A percentile compares a stretch with the other conserved stretches of the same genome.
Evolutionary conservation across 2,329 filamentous ascomycete species (phyloP).

Genomic region (Hymenoscyphus scutula): DNA sequence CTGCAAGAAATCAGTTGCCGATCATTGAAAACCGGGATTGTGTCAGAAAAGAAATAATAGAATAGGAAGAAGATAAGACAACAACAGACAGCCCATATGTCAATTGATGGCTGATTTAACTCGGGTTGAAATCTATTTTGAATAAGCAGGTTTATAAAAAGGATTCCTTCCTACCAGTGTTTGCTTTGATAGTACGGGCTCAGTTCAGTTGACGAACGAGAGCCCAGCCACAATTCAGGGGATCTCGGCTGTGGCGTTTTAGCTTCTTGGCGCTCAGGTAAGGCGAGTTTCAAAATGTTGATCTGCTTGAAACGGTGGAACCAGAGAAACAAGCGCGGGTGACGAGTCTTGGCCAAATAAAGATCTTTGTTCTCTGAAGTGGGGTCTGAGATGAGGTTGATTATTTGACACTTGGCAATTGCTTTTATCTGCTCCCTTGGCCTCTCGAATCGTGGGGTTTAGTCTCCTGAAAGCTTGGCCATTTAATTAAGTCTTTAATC

Average conservation of each 20-base stretch:
- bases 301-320: neutral
- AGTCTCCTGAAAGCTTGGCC: neutral
- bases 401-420: neutral
- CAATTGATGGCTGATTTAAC: neutral
- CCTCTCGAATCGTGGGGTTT: neutral
- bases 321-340: neutral
- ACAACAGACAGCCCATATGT: neutral
- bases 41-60: neutral
- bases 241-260: neutral
- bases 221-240: neutral
- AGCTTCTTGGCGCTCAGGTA: neutral
- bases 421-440: neutral
- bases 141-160: neutral
- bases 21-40: neutral
- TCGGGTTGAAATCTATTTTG: neutral
- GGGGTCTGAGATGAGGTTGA: neutral
- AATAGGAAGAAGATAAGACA: neutral
- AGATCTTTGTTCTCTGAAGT: neutral
- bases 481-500: neutral
- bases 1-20: neutral
- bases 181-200: too few species aligned
- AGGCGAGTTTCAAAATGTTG: slow-evolving; percentile 1
- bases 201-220: too few species aligned
- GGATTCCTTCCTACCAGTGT: neutral
- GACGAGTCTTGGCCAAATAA: neutral